Conservation (phyloP, 495 filamentous ascomycete species). For the Neurospora sp. region DNA sequence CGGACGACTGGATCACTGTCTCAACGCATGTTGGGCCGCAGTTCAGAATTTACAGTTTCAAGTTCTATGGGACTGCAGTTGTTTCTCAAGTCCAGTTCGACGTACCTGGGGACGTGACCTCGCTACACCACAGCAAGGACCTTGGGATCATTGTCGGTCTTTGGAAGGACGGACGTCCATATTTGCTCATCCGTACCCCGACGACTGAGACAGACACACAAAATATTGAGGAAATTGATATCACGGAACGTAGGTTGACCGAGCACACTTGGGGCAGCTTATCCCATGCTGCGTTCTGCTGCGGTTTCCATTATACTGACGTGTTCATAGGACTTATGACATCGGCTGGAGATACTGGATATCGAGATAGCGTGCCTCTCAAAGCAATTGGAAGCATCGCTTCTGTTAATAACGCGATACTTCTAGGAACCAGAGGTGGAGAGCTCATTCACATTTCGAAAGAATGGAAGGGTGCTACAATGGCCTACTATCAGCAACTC, state of each 20-base stretch:
- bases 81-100: conserved; percentile 17
- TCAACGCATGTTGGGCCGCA: conserved; percentile 20
- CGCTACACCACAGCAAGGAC: conserved; percentile 18
- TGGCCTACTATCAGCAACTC: conserved; percentile 15
- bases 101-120: conserved; percentile 31
- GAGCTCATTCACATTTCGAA: conserved; percentile 28
- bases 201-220: not conserved
- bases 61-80: conserved; percentile 7
- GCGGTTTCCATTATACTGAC: not conserved
- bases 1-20: conserved; percentile 22
- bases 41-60: conserved; percentile 26
- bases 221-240: conserved; percentile 2
- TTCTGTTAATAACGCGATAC: conserved; percentile 10
- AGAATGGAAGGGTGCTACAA: not conserved
- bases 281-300: not conserved
- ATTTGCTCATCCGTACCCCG: conserved; percentile 13
- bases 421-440: conserved; percentile 34
- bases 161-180: conserved; percentile 14
- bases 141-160: conserved; percentile 24
- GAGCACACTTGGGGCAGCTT: not conserved
- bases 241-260: conserved; percentile 11
- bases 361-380: not conserved
- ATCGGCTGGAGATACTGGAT: no score
- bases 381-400: conserved; percentile 30
- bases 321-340: conserved; percentile 1